phyloP scores from a whole-genome alignment of 1,284 basidiomycete genomes.

The Pseudomicrostroma phylloplanum region DNA sequence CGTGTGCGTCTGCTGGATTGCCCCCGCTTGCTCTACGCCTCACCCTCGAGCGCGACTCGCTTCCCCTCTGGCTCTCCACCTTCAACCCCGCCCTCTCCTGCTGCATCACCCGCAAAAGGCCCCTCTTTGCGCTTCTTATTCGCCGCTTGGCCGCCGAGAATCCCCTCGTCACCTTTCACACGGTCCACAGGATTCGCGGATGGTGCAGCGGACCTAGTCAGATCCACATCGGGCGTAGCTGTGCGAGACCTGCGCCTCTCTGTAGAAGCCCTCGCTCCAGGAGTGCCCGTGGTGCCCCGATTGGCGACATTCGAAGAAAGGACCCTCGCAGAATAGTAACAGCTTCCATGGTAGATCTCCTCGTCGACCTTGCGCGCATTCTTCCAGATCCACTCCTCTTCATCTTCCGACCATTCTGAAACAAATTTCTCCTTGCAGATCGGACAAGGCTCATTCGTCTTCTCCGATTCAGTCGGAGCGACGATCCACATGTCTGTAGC shows the following conservation, averaged over 20 bases:
- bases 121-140: constrained; percentile 2
- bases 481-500: constrained; percentile 61
- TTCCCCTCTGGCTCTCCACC: constrained; percentile 1
- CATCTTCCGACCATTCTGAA: constrained; percentile 87
- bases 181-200: not conserved
- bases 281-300: not conserved
- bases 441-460: constrained; percentile 81
- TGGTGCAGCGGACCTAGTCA: no score
- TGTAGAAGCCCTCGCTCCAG: not conserved
- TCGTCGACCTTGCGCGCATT: constrained; percentile 80
- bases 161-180: not conserved
- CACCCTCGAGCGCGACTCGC: not conserved
- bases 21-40: not conserved
- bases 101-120: not conserved
- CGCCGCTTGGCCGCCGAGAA: no score
- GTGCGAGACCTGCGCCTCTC: not conserved
- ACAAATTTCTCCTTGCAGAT: constrained; percentile 94
- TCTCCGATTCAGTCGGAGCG: constrained; percentile 67
- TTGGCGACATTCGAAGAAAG: constrained; percentile 18
- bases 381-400: constrained; percentile 97
- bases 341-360: constrained; percentile 44
- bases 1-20: no score
- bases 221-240: not conserved
- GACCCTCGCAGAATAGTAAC: constrained; percentile 45
- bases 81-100: not conserved